phyloP scores from a whole-genome alignment of 495 filamentous ascomycete genomes.

The Penicillium mononematosum region DNA sequence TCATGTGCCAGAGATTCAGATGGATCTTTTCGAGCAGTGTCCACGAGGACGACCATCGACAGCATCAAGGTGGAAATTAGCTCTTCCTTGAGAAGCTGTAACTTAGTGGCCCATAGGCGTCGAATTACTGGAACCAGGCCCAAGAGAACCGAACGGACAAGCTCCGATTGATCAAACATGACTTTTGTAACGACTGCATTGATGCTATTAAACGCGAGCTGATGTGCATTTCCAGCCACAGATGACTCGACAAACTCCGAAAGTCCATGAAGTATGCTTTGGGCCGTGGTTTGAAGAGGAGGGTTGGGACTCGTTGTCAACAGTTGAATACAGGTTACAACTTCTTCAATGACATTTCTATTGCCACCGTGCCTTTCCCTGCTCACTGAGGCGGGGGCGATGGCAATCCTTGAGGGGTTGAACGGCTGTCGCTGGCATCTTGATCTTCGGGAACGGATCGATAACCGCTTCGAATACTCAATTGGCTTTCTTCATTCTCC shows the following conservation, averaged over 20 bases:
- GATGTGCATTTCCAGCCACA: conserved; percentile 60
- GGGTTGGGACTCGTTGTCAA: conserved; percentile 69
- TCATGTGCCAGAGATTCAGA: conserved; percentile 29
- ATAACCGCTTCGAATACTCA: conserved; percentile 29
- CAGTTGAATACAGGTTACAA: conserved; percentile 63
- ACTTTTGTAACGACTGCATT: conserved; percentile 66
- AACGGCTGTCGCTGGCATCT: conserved; percentile 27
- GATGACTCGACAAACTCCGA: conserved; percentile 59
- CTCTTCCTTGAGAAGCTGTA: conserved; percentile 62
- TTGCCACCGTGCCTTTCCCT: conserved; percentile 30
- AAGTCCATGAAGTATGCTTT: conserved; percentile 56
- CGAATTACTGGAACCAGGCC: conserved; percentile 69
- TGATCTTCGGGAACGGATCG: conserved; percentile 29
- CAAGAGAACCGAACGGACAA: conserved; percentile 56
- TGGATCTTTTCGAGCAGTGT: conserved; percentile 26
- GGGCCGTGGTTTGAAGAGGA: conserved; percentile 60
- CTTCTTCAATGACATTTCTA: conserved; percentile 50
- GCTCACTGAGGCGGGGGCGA: conserved; percentile 28
- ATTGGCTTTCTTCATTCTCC: conserved; percentile 30
- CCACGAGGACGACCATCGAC: conserved; percentile 40
- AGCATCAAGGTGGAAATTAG: conserved; percentile 70
- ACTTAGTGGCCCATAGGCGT: conserved; percentile 67
- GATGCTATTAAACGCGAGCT: conserved; percentile 69
- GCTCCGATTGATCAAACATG: conserved; percentile 62
- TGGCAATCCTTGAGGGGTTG: conserved; percentile 35